Evolutionary conservation across 73 alveolate species (phyloP), one percentile per base, ranked within the genome.

Genomic region (Paramecium pentaurelia): DNA sequence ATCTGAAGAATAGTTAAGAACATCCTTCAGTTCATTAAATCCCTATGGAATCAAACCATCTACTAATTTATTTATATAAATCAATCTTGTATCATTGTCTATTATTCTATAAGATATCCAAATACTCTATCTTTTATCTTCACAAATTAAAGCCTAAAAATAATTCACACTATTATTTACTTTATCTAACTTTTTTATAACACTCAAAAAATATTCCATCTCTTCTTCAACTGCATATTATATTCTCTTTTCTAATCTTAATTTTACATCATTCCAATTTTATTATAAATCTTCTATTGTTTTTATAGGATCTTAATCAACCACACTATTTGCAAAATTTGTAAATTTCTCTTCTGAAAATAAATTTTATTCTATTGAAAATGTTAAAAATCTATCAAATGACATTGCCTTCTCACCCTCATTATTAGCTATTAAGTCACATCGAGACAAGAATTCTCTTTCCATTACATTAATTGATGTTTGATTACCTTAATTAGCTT

Each of bases 381-480:
- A 77, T 77, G 90, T 77, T 42, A 77, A 11, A 14, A 77, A 77
- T 77, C 90, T 77, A 44, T 27, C 70, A 77, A 40, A 77, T 22
- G 90, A 77, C 90, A 77, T 77, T 14, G 90, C 90, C 22, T 44
- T 77, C 71, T 77, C 70, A 8, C 90, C 90, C 32, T 22, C 90
- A 40, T 77, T 40, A 77, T 77, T 40, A 18, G 75, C 49, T 9
- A 44, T 40, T 25, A 77, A 40, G 36, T 77, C 90, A 44, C 90
- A 77, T 20, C 54, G n/a, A 37, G 45, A 47, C 12, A 77, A 9
- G 10, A 77, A 77, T 27, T 44, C 14, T 77, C 90, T 77, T n/a
- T 77, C 44, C 34, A 77, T 77, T 40, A 12, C 37, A 22, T 9
- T 22, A n/a, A 18, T 60, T 12, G 45, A 9, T 12, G 44, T 37